Base-by-base conservation (phyloP, 441 rosid genomes). In the Theobroma grandiflorum region DNA sequence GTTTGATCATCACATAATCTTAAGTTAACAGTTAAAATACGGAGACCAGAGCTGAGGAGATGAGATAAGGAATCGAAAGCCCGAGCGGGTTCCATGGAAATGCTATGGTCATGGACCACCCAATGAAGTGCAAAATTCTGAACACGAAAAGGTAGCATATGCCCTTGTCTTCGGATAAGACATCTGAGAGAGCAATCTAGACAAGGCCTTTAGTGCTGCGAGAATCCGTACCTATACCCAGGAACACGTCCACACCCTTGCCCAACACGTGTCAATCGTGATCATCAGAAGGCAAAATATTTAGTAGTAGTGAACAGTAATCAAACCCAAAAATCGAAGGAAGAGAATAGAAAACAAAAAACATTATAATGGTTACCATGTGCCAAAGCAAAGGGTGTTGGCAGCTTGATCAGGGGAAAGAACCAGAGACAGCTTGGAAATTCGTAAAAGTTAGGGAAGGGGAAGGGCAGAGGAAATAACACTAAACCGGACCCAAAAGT, bases 131-230 rank as follows among this genome's bases (percentile, higher is more conserved):
- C 61, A 72, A 8, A 35, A 9, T 2, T n/a, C 7, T 22, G 40
- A n/a, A n/a, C 43, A 42, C 20, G n/a, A 35, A 66, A 65, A 75
- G n/a, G 43, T 8, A 5, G 11, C 70, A 65, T 35, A 66, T 68
- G 55, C 72, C 80, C 52, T 79, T 86, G 84, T 88, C 84, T 80
- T 85, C 79, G 82, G 86, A 86, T 85, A 79, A 79, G 82, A 85
- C 90, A 87, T 85, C 84, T 84, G 84, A 85, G 58, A 82, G 83
- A 81, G 55, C 83, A 76, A 79, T 72, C 84, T 40, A 71, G 58
- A 35, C 58, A 15, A 0, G 1, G 45, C 47, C 52, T 71, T 78
- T 69, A 71, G 72, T 31, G 72, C 64, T 16, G 72, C 26, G 71
- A 72, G 79, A 78, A 81, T 87, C 82, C 80, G 50, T 76, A 73